These are phyloP conservation scores for Plasmodium falciparum DNA, from an alignment of 169 alveolate species.

Conservation along the genomic window DNA sequence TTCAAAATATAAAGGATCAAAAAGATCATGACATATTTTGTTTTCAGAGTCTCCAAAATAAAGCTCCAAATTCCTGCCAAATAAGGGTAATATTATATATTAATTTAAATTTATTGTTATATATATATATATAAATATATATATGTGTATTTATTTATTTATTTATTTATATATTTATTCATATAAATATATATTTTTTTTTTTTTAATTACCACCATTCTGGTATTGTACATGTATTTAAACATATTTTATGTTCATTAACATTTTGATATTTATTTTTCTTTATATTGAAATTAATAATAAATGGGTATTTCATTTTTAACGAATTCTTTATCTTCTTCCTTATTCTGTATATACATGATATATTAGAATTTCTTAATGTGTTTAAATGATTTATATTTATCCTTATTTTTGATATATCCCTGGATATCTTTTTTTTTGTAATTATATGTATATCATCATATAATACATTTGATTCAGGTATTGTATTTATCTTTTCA, in stretches of 20 bases:
- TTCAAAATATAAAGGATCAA: conserved; percentile 55
- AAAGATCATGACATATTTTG: conserved; percentile 26
- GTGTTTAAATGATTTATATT: conserved; percentile 28
- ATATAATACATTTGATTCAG: not conserved
- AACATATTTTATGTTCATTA: conserved; percentile 2
- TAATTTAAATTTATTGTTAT: too few species aligned
- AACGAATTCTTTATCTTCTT: conserved; percentile 53
- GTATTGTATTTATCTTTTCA: not conserved
- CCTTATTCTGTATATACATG: conserved; percentile 26
- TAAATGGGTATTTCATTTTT: conserved; percentile 50
- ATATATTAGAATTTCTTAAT: conserved; percentile 32
- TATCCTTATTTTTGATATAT: conserved; percentile 48
- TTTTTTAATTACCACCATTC: conserved; percentile 32
- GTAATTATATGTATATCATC: too few species aligned
- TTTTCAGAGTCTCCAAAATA: conserved; percentile 49
- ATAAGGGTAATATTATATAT: not conserved
- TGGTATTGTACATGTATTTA: conserved; percentile 44
- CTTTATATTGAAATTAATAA: conserved; percentile 44
- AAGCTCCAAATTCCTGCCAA: conserved; percentile 30
- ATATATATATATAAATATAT: not conserved
- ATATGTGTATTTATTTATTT: too few species aligned
- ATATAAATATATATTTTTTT: conserved; percentile 1
- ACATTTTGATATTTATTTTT: conserved; percentile 16
- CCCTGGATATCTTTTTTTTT: conserved; percentile 38
- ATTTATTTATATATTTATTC: not conserved